Base-by-base conservation (phyloP, 306 rosid species). In the Vigna mungo region DNA sequence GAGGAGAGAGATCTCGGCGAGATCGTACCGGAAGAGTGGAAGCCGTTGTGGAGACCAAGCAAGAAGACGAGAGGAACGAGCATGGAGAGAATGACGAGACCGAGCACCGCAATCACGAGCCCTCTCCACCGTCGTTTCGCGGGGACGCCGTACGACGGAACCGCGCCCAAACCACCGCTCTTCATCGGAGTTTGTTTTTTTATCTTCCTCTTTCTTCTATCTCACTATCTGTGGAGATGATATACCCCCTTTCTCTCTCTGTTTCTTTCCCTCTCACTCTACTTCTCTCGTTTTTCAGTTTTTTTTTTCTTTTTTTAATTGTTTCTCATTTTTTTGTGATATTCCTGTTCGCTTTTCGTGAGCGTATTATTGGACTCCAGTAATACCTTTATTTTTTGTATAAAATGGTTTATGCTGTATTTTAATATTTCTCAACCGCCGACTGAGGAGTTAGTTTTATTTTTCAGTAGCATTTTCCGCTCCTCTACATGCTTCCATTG, bases 11-110 rank as follows among this genome's bases (percentile, higher is more conserved):
- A 91, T 93, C 97, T 87, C 80, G 77, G 69, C 15, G 46, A 71
- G 74, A 80, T 70, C 85, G 61, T 82, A 90, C 96, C 96, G 2
- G 98, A 44, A 83, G 93, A 80, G 83, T 90, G 96, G 80, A 95
- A 92, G 77, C 97, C 93, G 81, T 90, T 92, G 84, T 95, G 96
- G 41, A 92, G 89, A 43, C 98, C 98, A 74, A 95, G 97, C 84
- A 95, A 76, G 76, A 95, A 95, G 75, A 86, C 91, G 74, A 95
- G 97, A 47, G 98, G 98, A 34, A 95, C 98, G 56, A 95, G 97
- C 97, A 92, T 90, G 62, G 98, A 95, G 63, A 95, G 97, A 58
- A 95, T 56, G 75, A 95, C 97, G 43, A 95, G 93, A 58, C 92
- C 96, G 46, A 92, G 86, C 4, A 95, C 98, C 71, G 91, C 98